Evolutionary conservation across 2,329 filamentous ascomycete species (phyloP).

Genomic region (Sordariomycetes sp.): DNA sequence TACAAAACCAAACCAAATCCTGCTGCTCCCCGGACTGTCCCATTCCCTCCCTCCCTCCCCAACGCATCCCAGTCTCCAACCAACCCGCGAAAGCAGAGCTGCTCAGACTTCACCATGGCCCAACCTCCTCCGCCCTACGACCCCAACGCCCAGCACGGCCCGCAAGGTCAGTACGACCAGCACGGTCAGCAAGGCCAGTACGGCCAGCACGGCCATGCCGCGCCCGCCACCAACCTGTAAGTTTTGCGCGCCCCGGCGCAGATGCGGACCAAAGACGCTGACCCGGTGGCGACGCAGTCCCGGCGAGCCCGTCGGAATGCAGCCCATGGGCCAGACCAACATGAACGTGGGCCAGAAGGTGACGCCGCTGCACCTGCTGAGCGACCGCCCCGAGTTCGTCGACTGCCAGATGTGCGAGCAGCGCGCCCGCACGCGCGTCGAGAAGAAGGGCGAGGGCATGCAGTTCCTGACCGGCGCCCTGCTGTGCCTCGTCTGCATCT

Average conservation of each 20-base stretch:
- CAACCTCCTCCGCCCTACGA: constrained; percentile 1
- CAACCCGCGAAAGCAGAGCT: no score
- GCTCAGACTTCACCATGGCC: no score
- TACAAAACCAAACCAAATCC: no score
- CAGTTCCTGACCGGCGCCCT: constrained; percentile 13
- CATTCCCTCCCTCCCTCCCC: no score
- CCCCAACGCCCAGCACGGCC: background rate
- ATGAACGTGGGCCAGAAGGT: constrained; percentile 2
- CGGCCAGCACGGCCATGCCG: no score
- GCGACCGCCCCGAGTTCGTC: constrained; percentile 2
- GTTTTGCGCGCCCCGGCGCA: background rate
- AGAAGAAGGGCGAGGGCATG: constrained; percentile 3
- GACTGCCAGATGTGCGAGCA: constrained; percentile 6
- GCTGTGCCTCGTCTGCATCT: constrained; percentile 21
- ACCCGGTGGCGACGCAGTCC: background rate
- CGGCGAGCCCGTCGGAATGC: constrained; percentile 3
- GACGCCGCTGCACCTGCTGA: constrained; percentile 4
- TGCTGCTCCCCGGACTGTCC: no score
- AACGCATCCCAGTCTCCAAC: no score
- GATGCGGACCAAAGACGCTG: background rate
- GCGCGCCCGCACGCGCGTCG: constrained; percentile 4
- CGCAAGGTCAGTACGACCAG: no score
- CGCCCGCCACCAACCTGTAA: constrained; percentile 1
- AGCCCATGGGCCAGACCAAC: constrained; percentile 2
- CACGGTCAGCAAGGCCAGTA: no score